A percentile compares a stretch with the other conserved stretches of the same genome.
Evolutionary conservation across 345 rosid species (phyloP).

Genomic region (Erodium maritimum): DNA sequence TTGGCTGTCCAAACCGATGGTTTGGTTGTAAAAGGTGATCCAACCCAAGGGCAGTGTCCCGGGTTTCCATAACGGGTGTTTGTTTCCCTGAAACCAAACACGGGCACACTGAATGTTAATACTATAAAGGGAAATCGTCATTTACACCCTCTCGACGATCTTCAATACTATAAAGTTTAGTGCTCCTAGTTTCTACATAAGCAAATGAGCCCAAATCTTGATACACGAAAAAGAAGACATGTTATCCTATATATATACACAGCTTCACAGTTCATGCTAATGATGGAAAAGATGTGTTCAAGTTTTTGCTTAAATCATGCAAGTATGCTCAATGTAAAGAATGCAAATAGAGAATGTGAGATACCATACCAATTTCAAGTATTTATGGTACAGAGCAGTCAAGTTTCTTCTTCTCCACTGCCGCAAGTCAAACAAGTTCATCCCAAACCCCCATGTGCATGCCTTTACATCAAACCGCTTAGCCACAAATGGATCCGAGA

Average conservation of each 20-base stretch:
- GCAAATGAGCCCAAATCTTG: too few relatives aligned
- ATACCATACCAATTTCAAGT: conserved; percentile 54
- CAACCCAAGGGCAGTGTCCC: conserved; percentile 85
- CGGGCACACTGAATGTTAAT: neutral
- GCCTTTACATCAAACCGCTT: conserved; percentile 45
- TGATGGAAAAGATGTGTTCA: neutral
- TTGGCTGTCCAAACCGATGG: conserved; percentile 54
- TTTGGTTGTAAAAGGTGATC: conserved; percentile 70
- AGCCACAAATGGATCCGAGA: conserved; percentile 53
- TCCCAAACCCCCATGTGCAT: conserved; percentile 94
- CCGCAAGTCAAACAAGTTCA: conserved; percentile 74
- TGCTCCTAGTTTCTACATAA: too few relatives aligned
- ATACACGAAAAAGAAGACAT: too few relatives aligned
- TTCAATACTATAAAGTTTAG: too few relatives aligned
- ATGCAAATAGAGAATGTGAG: neutral
- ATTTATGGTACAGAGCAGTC: conserved; percentile 42
- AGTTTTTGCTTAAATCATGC: neutral
- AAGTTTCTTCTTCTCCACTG: conserved; percentile 68
- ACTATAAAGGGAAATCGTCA: too few relatives aligned
- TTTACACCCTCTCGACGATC: too few relatives aligned
- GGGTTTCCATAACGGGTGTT: conserved; percentile 54
- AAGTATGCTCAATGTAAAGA: too few relatives aligned
- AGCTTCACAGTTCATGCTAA: neutral
- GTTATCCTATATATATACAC: too few relatives aligned
- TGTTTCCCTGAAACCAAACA: conserved; percentile 39